Conservation (phyloP, 768 basidiomycete genomes). For the Glaciozyma martinii region DNA sequence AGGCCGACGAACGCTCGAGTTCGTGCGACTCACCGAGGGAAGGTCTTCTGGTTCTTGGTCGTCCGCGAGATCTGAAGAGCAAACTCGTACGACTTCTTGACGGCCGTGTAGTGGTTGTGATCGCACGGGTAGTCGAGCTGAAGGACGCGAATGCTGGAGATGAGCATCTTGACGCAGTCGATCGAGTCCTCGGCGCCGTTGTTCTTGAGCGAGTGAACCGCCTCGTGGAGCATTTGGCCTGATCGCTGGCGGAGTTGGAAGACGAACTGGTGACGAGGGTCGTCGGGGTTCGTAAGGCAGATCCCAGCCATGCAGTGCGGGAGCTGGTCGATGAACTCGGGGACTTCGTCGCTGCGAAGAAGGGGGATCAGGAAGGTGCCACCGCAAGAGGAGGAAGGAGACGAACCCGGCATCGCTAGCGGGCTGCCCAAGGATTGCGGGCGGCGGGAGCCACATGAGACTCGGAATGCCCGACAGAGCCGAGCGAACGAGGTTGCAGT, state of each 20-base stretch:
- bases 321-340: conserved; percentile 64
- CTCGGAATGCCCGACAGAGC: conserved; percentile 68
- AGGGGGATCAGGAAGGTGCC: background rate
- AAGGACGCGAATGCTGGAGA: conserved; percentile 58
- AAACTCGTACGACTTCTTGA: conserved; percentile 38
- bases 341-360: conserved; percentile 55
- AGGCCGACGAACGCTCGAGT: background rate
- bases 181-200: conserved; percentile 49
- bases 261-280: conserved; percentile 59
- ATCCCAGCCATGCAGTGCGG: conserved; percentile 59
- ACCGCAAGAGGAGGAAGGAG: background rate
- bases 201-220: conserved; percentile 64
- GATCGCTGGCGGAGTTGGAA: conserved; percentile 52
- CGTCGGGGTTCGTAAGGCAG: conserved; percentile 56
- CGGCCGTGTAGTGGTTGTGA: conserved; percentile 17
- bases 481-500: conserved; percentile 63
- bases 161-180: conserved; percentile 67
- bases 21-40: conserved; percentile 49
- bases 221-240: conserved; percentile 60
- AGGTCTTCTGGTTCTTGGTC: conserved; percentile 52
- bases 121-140: conserved; percentile 47
- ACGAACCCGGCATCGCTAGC: conserved; percentile 64
- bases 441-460: conserved; percentile 50
- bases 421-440: conserved; percentile 47
- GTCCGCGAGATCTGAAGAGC: conserved; percentile 24